These are phyloP conservation scores for Thermothelomyces thermophilus DNA, from an alignment of 2,329 filamentous ascomycete species.

Conservation along the genomic window DNA sequence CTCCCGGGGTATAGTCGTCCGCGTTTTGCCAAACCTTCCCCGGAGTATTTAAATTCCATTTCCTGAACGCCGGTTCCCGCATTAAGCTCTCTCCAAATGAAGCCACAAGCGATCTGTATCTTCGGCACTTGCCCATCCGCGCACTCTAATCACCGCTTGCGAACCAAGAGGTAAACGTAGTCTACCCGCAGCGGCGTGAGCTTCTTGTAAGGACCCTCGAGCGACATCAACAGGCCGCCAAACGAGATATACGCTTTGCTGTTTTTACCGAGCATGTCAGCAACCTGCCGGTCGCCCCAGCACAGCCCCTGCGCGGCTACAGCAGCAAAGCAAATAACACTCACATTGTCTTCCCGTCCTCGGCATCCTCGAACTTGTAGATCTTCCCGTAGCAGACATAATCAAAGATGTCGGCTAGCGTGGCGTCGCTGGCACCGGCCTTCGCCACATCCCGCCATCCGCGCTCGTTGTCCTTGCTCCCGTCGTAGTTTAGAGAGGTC, in stretches of 20 bases:
- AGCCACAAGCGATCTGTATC: constrained; percentile 2
- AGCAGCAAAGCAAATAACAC: constrained; percentile 35
- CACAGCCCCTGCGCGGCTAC: not conserved
- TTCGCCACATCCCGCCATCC: constrained; percentile 74
- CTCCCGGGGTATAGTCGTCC: constrained; percentile 17
- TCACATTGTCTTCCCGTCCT: constrained; percentile 78
- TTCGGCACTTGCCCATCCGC: not conserved
- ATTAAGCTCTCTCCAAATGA: constrained; percentile 2
- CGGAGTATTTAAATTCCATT: constrained; percentile 11
- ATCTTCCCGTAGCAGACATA: constrained; percentile 87
- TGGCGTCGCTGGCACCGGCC: constrained; percentile 46
- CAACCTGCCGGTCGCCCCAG: not conserved
- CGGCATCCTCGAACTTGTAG: constrained; percentile 77
- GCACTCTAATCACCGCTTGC: constrained; percentile 52
- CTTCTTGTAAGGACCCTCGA: constrained; percentile 94
- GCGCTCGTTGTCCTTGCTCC: constrained; percentile 66
- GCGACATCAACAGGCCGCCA: constrained; percentile 80
- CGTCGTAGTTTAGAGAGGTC: constrained; percentile 79
- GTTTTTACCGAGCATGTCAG: constrained; percentile 12
- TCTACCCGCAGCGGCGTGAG: constrained; percentile 87
- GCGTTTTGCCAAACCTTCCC: constrained; percentile 4
- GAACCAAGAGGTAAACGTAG: constrained; percentile 86
- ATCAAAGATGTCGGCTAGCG: constrained; percentile 72
- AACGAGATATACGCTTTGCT: constrained; percentile 95
- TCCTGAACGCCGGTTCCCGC: constrained; percentile 20